Evolutionary conservation across 1,139 yeast species (phyloP), one percentile per base, ranked within the genome.

Genomic region (Kurtzmaniella quercitrusa): DNA sequence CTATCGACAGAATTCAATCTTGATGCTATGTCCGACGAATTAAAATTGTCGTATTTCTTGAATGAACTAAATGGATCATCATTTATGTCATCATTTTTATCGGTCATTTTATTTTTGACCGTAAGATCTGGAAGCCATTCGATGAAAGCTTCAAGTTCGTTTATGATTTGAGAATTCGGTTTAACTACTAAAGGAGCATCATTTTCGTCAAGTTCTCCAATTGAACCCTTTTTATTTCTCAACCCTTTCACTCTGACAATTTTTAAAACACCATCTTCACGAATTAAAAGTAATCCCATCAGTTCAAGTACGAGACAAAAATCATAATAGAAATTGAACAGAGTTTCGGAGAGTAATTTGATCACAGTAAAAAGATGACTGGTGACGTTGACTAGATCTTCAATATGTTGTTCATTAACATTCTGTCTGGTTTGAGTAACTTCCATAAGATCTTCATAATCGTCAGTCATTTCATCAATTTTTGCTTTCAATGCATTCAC

Each of bases 161-260:
- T 63, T 17, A 67, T 50, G 1, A 63, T 70, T 42, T 56, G 60
- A 2, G 70, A 60, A 25, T 54, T 54, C 2, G 71, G 70, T 38
- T 51, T 55, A 9, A 56, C 39, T 14, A 57, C 54, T 1, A 55
- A 50, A 9, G 61, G 57, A 41, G 51, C 50, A 18, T 51, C 52
- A n/a, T 50, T 49, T 19, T 61, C 66, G 2, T 66, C 53, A 12
- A 27, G 7, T 10, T 44, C 48, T 42, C 39, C 15, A 17, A 10
- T 15, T 3, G 23, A 33, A 25, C 46, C 51, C 41, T 58, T 64
- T 48, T 68, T 72, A 37, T 76, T 71, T 48, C 82, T 68, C 46
- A 85, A 66, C 0, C 94, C 94, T 55, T 85, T 85, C 0, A 85
- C 93, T 49, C 94, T 69, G 27, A 77, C 76, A 31, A 85, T 78